Evolutionary conservation across 2,329 filamentous ascomycete species (phyloP).

Genomic region (Aspergillus fijiensis): DNA sequence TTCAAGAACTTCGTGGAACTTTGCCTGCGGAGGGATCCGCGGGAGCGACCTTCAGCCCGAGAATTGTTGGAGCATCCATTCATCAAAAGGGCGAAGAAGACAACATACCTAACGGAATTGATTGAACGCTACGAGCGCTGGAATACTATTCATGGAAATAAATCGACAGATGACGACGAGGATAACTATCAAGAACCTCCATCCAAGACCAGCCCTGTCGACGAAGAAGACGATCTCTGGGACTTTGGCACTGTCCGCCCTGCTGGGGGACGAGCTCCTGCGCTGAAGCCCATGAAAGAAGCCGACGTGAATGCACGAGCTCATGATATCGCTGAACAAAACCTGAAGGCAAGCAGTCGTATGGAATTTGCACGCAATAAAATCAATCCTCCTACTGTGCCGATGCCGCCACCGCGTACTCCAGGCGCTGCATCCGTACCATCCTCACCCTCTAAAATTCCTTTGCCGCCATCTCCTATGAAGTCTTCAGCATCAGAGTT

Average conservation of each 20-base stretch:
- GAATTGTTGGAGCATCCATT: constrained; percentile 89
- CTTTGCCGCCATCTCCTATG: constrained; percentile 60
- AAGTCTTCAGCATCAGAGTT: constrained; percentile 53
- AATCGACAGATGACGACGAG: constrained; percentile 62
- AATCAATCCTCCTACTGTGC: constrained; percentile 55
- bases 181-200: constrained; percentile 51
- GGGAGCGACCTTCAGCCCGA: constrained; percentile 80
- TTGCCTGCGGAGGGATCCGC: constrained; percentile 84
- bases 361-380: constrained; percentile 28
- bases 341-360: constrained; percentile 28
- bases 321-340: constrained; percentile 39
- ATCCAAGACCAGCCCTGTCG: constrained; percentile 42
- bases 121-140: constrained; percentile 89
- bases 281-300: constrained; percentile 73
- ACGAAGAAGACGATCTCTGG: constrained; percentile 80
- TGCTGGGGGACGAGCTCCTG: constrained; percentile 61
- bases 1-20: constrained; percentile 84
- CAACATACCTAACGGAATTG: constrained; percentile 91
- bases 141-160: constrained; percentile 74
- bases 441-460: constrained; percentile 58
- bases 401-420: constrained; percentile 56
- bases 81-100: constrained; percentile 87
- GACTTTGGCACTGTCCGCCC: constrained; percentile 95
- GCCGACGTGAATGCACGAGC: constrained; percentile 75
- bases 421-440: constrained; percentile 29